Base-by-base conservation (phyloP, 805 yeast genomes). In the Nakazawaea siamensis region DNA sequence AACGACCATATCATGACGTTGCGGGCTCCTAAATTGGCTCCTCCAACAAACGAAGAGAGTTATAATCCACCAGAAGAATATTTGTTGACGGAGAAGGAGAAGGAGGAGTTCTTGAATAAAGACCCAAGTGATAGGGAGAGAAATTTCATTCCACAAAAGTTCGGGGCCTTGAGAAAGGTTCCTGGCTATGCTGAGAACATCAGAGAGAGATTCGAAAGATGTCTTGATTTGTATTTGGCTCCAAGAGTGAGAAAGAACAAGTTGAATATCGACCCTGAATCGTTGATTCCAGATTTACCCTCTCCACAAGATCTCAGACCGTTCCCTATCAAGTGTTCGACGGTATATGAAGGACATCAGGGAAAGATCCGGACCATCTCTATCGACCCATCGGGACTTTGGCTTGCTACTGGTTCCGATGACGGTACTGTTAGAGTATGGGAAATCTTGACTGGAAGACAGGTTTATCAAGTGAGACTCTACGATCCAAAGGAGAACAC, bases 11-110 rank as follows among this genome's bases (percentile, higher is more conserved):
- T 86, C 31, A 87, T 87, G 95, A 86, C 76, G 43, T 65, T 90
- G 48, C 76, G 95, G 53, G 98, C 98, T 12, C 98, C 99, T 25
- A 90, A 92, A 57, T 48, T 86, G 48, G 77, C 95, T 12, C 97
- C 97, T 24, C 99, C 99, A 39, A 85, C 97, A 1, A 76, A 92
- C 53, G 98, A 90, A 46, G 96, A 90, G 63, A 78, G 92, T 49
- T 92, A 92, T 58, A 92, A 92, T 54, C 99, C 99, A 24, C 99
- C 99, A 4, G 95, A 71, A 51, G 99, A 92, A 64, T 92, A 92
- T 51, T 62, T 92, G 45, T 62, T 85, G 42, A 76, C 76, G 11
- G 82, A 76, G 31, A 90, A 86, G 50, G 97, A 90, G 54, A 64
- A 62, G 44, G 67, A 76, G 45, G 64, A 70, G 48, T 84, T 90